A percentile compares a stretch with the other conserved stretches of the same genome.
These are phyloP conservation scores for Phlebiopsis flavidoalba DNA, from an alignment of 768 basidiomycete genomes.

Conservation along the genomic window DNA sequence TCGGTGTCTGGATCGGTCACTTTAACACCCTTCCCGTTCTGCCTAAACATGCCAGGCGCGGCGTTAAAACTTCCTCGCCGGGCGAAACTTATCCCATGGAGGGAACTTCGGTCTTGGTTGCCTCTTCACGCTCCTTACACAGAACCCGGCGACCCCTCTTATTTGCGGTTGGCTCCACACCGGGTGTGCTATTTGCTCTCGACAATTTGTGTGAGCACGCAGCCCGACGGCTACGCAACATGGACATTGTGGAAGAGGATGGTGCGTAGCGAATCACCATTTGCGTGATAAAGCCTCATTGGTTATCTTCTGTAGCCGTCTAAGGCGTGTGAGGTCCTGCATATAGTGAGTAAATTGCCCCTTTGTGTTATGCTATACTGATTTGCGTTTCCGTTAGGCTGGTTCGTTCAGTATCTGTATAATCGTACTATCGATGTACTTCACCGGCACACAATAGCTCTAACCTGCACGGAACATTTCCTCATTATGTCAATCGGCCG, in stretches of 20 bases:
- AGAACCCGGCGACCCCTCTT: slow-evolving; percentile 58
- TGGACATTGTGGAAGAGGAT: slow-evolving; percentile 80
- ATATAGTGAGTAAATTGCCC: slow-evolving; percentile 40
- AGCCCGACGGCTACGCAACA: slow-evolving; percentile 54
- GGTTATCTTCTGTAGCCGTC: slow-evolving; percentile 42
- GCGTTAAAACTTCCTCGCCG: slow-evolving; percentile 71
- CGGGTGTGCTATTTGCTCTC: slow-evolving; percentile 35
- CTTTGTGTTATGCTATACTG: neutral
- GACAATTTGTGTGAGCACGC: slow-evolving; percentile 71
- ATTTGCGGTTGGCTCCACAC: slow-evolving; percentile 75
- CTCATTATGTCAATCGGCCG: slow-evolving; percentile 76
- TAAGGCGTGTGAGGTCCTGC: slow-evolving; percentile 71
- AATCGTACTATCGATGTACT: neutral
- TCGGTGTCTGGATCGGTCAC: slow-evolving; percentile 62
- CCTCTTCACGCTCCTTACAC: slow-evolving; percentile 73
- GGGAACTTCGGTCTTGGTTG: slow-evolving; percentile 62
- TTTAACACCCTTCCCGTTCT: slow-evolving; percentile 55
- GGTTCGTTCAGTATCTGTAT: neutral
- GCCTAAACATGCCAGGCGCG: slow-evolving; percentile 71
- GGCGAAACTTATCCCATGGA: slow-evolving; percentile 77
- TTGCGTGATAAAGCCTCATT: neutral
- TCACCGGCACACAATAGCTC: slow-evolving; percentile 22
- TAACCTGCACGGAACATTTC: slow-evolving; percentile 74
- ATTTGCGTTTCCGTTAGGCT: neutral
- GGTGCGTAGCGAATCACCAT: slow-evolving; percentile 37